Evolutionary conservation across 306 rosid species (phyloP), one percentile per base, ranked within the genome.

Genomic region (Sicyos edulis): DNA sequence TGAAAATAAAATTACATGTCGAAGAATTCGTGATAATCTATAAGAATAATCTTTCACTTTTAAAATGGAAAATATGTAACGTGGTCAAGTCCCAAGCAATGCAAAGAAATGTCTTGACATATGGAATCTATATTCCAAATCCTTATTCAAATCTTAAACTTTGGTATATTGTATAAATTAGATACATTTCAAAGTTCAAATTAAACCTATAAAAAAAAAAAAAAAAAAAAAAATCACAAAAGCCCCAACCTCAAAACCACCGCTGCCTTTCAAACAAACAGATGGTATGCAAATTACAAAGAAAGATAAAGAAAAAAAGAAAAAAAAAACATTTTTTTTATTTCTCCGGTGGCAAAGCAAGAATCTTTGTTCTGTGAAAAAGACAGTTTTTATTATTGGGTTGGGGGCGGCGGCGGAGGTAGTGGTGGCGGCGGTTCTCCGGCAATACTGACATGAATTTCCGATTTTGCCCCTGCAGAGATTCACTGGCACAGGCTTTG

Each of bases 401-500:
- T 2, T 10, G 50, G 69, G 70, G 24, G 20, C 13, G 13, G 59
- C 4, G 24, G 26, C 0, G 22, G 69, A 0, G 50, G 69, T 0
- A 17, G 2, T 9, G 14, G 14, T 0, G 70, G 51, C 51, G 26
- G 50, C 5, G 22, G 13, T 10, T 40, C 29, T 20, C 70, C 70
- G 51, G 51, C 29, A 1, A 37, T 40, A 19, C 51, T 10, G 70
- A 40, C n/a, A 2, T 40, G 21, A 40, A 17, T 40, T 17, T 7
- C 10, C 69, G 6, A 63, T 37, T 37, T 32, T 61, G 14, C 14
- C 32, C 32, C 32, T 37, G 2, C 15, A 8, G 24, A 66, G 54
- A 66, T 45, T 66, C 71, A 65, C 71, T 42, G 37, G 34, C 44
- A 16, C 44, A 29, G 54, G 12, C 45, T 22, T 66, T 66, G 45